These are phyloP conservation scores for Saprolegnia diclina DNA, from an alignment of 352 stramenopile species.

Conservation along the genomic window DNA sequence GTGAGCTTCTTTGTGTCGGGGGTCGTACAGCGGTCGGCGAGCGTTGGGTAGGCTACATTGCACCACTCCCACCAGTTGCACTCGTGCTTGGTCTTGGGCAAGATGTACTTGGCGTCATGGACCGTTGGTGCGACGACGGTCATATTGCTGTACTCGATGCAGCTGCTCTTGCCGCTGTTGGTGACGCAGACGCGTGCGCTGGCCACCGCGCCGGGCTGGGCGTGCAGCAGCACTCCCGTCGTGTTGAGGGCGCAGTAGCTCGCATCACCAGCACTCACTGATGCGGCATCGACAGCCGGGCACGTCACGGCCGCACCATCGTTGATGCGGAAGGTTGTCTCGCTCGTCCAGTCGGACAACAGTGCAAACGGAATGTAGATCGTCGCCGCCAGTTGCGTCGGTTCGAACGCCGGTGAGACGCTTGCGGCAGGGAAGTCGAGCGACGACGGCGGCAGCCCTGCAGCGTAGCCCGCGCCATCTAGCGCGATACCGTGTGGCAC, in stretches of 20 bases:
- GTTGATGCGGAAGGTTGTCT: not conserved
- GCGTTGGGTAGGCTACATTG: not conserved
- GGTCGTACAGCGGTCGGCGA: not conserved
- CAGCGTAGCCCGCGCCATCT: conserved; percentile 58
- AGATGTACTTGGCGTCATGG: not conserved
- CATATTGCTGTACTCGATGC: not conserved
- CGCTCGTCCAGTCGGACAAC: too few relatives aligned
- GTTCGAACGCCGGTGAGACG: not conserved
- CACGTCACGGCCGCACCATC: not conserved
- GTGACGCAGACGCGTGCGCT: not conserved
- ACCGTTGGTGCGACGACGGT: not conserved
- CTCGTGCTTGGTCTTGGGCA: conserved; percentile 9
- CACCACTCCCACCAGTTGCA: conserved; percentile 3
- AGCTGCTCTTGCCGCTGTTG: not conserved
- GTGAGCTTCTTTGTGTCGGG: not conserved
- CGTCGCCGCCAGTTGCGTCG: not conserved
- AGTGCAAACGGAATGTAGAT: not conserved
- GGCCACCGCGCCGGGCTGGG: not conserved
- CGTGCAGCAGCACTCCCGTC: not conserved
- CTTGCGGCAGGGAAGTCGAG: not conserved
- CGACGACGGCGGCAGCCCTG: not conserved
- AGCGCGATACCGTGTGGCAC: conserved; percentile 64
- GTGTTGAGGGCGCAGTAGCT: not conserved
- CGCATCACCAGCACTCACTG: not conserved
- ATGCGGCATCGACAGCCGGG: not conserved